A percentile compares a stretch with the other conserved stretches of the same genome.
Evolutionary conservation across 148 eudicot genomes (phyloP).

Genomic region (Beta vulgaris): DNA sequence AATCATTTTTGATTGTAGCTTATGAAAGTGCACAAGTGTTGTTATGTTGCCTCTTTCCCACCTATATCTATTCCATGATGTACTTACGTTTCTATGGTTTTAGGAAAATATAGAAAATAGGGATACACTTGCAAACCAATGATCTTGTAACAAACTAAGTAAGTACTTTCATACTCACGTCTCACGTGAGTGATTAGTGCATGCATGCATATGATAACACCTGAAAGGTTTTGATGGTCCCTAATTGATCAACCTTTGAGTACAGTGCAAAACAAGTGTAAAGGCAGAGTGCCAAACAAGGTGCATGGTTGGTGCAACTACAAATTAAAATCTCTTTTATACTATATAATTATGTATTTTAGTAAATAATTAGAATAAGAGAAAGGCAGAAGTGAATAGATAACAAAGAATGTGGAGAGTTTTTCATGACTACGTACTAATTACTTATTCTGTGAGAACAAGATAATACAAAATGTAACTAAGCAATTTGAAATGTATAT

Average conservation of each 20-base stretch:
- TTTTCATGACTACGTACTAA: too few species aligned
- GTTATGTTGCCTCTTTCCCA: not conserved
- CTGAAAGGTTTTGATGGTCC: not conserved
- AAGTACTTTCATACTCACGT: not conserved
- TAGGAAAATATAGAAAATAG: too few species aligned
- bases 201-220: constrained; percentile 18
- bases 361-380: too few species aligned
- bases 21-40: not conserved
- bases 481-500: too few species aligned
- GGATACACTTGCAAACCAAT: not conserved
- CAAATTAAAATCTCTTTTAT: not conserved
- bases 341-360: too few species aligned
- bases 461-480: too few species aligned
- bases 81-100: too few species aligned
- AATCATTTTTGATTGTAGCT: too few species aligned
- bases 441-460: too few species aligned
- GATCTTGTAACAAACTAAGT: not conserved
- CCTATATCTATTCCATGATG: too few species aligned
- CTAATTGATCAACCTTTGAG: constrained; percentile 6
- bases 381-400: too few species aligned
- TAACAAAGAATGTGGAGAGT: too few species aligned
- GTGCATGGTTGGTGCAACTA: constrained; percentile 28
- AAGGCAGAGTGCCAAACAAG: constrained; percentile 16
- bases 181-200: constrained; percentile 11
- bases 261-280: constrained; percentile 24